Evolutionary conservation across 768 basidiomycete genomes (phyloP), one percentile per base, ranked within the genome.

Genomic region (Lactarius indigo): DNA sequence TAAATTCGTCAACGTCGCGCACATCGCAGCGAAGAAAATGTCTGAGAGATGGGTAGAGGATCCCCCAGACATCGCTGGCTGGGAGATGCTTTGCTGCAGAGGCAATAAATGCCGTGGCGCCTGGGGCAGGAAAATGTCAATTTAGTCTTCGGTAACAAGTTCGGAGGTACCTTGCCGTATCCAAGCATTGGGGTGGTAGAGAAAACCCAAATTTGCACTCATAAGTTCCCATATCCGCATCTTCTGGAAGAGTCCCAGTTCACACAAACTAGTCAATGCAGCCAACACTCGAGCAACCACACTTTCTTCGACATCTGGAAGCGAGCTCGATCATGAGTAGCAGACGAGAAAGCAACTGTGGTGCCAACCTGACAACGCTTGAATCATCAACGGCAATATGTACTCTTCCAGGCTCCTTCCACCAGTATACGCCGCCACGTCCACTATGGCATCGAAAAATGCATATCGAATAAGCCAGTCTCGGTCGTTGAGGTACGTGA

Each of bases 221-320:
- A 96, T 92, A 41, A 98, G 81, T 71, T 98, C 97, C 96, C 97
- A 98, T 65, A 97, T 87, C n/a, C 91, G 85, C 87, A 93, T 92
- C 77, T 94, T 94, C 76, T 91, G 88, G 77, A 98, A 92, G 3
- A 98, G 78, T 0, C 93, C 92, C 9, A 97, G 82, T 74, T 96
- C 92, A 69, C 92, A 93, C 18, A 98, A 82, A 72, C 90, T 94
- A 0, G 93, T 93, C 64, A 98, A 80, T 2, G 95, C 87, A 0
- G 84, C 82, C n/a, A 99, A 79, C 0, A 98, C 97, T 70, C 90
- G 89, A 0, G 92, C 92, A 7, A 97, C 90, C 2, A 98, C 96
- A 15, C 86, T 90, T 75, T 98, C 96, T 76, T 99, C 97, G 8
- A 94, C 90, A 74, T 99, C 97, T 96, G 74, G 23, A 50, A 8